Evolutionary conservation across 768 basidiomycete genomes (phyloP), one percentile per base, ranked within the genome.

Genomic region (Ramaria sp.): DNA sequence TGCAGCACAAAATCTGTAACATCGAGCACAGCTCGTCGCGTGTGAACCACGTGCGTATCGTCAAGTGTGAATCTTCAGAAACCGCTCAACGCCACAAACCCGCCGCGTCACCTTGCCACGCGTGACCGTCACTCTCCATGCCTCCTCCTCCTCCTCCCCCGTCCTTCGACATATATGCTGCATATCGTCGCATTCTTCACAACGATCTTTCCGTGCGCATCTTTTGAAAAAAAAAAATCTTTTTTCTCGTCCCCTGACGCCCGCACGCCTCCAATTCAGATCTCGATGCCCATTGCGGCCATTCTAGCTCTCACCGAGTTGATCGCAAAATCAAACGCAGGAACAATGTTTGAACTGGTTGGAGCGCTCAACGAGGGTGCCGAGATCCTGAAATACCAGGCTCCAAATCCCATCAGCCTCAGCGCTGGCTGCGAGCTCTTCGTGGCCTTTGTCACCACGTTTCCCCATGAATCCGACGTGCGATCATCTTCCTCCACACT

Each of bases 291-390:
- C 8, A 73, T 95, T 20, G 94, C 92, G 18, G 94, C 94, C 15
- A 90, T 97, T 55, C 73, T 88, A 20, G 79, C 91, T 12, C 73
- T 96, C 47, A 85, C 90, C 2, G 80, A 93, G 64, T 72, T 92
- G 32, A 81, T 96, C 58, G 77, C 86, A 59, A 73, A 79, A 56
- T 92, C 91, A 25, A 75, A 82, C 67, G 90, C 88, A 48, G 88
- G 83, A 1, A 96, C 93, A 20, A 93, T 92, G 84, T 89, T 85
- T 61, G 95, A 99, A 67, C 82, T 98, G 27, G 83, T 88, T 22
- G 78, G 85, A 58, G 91, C 83, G 24, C 78, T 96, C 56, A 81
- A 89, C 56, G 78, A 85, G 42, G 88, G 82, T 42, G 83, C 87
- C 0, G 73, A 79, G 36, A 70, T 72, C 5, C 71, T 95, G 50